Evolutionary conservation across 2,329 filamentous ascomycete species (phyloP).

Genomic region (Chalaropsis thielavioides): DNA sequence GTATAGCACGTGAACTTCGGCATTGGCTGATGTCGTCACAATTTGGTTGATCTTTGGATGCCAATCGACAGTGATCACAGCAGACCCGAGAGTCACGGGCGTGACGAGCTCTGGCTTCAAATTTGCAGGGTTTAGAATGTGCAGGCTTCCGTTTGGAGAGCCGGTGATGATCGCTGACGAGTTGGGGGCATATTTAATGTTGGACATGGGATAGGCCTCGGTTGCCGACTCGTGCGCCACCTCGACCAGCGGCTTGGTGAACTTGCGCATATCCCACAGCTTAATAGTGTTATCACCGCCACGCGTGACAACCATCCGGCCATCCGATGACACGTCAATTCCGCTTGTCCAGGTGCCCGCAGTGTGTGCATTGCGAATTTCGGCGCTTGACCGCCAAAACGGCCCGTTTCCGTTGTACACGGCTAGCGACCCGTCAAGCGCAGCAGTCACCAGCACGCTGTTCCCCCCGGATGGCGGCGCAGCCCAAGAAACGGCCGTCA

Average conservation of each 20-base stretch:
- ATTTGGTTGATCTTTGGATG: constrained; percentile 94
- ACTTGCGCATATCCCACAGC: constrained; percentile 91
- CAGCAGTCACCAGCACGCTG: constrained; percentile 66
- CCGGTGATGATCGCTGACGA: constrained; percentile 78
- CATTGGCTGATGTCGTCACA: constrained; percentile 81
- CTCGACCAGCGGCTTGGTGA: constrained; percentile 75
- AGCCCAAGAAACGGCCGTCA: constrained; percentile 87
- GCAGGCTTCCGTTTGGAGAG: constrained; percentile 69
- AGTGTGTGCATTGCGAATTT: constrained; percentile 71
- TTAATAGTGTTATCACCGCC: constrained; percentile 90
- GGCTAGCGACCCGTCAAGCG: constrained; percentile 74
- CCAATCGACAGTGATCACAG: constrained; percentile 78
- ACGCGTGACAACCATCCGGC: constrained; percentile 75
- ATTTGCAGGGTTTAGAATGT: constrained; percentile 88
- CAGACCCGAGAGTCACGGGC: constrained; percentile 69
- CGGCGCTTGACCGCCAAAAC: constrained; percentile 64
- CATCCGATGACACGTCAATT: constrained; percentile 79
- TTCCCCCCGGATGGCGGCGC: constrained; percentile 59
- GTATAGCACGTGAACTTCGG: constrained; percentile 79
- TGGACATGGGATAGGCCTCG: constrained; percentile 66
- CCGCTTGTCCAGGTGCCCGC: constrained; percentile 82
- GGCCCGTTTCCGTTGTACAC: constrained; percentile 90
- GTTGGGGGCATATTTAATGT: constrained; percentile 79
- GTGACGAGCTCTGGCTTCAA: constrained; percentile 72
- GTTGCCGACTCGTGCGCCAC: constrained; percentile 70